Percentiles rank a stretch among this genome's conserved stretches.
These are phyloP conservation scores for Penicillium brasilianum DNA, from an alignment of 2,329 filamentous ascomycete genomes.

Conservation along the genomic window DNA sequence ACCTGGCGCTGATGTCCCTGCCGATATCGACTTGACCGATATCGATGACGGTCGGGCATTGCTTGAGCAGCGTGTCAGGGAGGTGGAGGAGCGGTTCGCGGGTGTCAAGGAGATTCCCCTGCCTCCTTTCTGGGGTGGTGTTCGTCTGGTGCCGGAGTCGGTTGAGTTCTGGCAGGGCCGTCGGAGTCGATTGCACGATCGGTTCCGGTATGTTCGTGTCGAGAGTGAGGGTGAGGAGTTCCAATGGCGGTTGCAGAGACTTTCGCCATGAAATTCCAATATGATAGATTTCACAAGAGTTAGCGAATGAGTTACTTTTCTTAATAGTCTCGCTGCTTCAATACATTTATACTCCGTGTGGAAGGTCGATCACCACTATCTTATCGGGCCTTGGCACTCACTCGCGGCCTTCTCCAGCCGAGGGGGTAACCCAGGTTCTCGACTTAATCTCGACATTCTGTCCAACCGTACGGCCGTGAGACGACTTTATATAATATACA, in stretches of 20 bases:
- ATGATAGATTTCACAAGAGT: neutral
- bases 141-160: constrained; percentile 81
- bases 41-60: constrained; percentile 71
- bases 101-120: constrained; percentile 81
- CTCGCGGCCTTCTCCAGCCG: constrained; percentile 2
- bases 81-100: constrained; percentile 76
- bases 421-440: neutral
- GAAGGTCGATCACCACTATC: constrained; percentile 5
- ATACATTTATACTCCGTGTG: neutral
- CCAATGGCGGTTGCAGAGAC: constrained; percentile 46
- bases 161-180: constrained; percentile 98
- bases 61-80: constrained; percentile 76
- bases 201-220: constrained; percentile 79
- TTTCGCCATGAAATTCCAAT: constrained; percentile 35
- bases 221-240: constrained; percentile 62
- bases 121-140: constrained; percentile 91
- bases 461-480: neutral
- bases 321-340: neutral
- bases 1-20: constrained; percentile 29
- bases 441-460: neutral
- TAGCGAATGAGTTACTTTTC: neutral
- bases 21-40: constrained; percentile 40
- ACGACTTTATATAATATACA: constrained; percentile 10
- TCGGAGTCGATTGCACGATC: constrained; percentile 87
- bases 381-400: constrained; percentile 27